A percentile compares a stretch with the other conserved stretches of the same genome.
Evolutionary conservation across 305 asterid species (phyloP).

Genomic region (Nicotiana rustica): DNA sequence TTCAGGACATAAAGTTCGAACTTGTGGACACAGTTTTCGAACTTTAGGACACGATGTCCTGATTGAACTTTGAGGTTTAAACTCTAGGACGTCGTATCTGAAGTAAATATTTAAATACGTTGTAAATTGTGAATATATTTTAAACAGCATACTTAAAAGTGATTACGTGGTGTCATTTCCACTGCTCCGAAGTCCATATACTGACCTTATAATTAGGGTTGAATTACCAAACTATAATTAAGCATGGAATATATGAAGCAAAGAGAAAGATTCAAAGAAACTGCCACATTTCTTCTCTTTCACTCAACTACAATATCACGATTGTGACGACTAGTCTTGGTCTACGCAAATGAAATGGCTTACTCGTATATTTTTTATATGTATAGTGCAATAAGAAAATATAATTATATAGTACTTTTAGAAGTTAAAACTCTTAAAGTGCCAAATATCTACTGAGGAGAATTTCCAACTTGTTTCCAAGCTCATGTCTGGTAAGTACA

Average conservation of each 20-base stretch:
- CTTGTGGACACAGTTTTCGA: no score
- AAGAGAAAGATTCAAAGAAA: neutral
- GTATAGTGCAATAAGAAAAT: neutral
- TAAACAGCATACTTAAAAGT: no score
- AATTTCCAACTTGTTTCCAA: neutral
- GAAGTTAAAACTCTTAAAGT: neutral
- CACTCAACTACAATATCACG: neutral
- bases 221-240: no score
- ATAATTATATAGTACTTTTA: neutral
- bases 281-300: conserved; percentile 13
- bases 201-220: no score
- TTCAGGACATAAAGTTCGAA: no score
- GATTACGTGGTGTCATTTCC: no score
- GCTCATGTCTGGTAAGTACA: neutral
- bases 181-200: no score
- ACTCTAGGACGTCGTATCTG: no score
- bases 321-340: neutral
- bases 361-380: neutral
- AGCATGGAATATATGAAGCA: neutral
- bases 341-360: neutral
- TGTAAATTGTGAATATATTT: no score
- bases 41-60: no score
- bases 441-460: neutral
- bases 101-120: no score
- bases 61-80: no score